Evolutionary conservation across 805 yeast genomes (phyloP).

Genomic region (Candida insectalens): DNA sequence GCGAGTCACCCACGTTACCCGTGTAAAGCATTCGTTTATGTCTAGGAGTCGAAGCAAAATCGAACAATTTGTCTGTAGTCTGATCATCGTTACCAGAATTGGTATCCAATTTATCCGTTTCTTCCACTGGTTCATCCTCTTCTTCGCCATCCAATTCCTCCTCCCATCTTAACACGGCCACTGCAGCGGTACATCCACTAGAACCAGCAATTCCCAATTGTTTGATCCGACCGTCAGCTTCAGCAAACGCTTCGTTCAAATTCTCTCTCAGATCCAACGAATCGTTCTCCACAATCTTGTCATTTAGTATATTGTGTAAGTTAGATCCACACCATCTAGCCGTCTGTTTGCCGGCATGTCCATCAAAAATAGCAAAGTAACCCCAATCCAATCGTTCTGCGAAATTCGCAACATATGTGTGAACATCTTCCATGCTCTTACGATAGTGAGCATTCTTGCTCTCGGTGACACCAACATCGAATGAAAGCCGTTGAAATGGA

Average conservation of each 20-base stretch:
- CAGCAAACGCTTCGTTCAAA: slow-evolving; percentile 57
- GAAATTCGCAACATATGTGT: slow-evolving; percentile 84
- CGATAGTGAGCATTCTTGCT: slow-evolving; percentile 75
- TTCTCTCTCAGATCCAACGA: slow-evolving; percentile 51
- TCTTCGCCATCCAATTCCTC: slow-evolving; percentile 16
- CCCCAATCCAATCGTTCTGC: slow-evolving; percentile 92
- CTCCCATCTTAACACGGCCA: slow-evolving; percentile 86
- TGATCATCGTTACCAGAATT: not conserved
- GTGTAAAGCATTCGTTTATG: slow-evolving; percentile 78
- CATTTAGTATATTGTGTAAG: slow-evolving; percentile 61
- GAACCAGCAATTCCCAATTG: slow-evolving; percentile 48
- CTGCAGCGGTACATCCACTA: slow-evolving; percentile 94
- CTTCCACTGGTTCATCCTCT: slow-evolving; percentile 2
- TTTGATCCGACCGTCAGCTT: slow-evolving; percentile 64
- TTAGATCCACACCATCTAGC: slow-evolving; percentile 93
- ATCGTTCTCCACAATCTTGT: slow-evolving; percentile 38
- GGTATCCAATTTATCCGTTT: slow-evolving; percentile 1
- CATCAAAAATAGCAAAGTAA: slow-evolving; percentile 91
- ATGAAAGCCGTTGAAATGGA: slow-evolving; percentile 54
- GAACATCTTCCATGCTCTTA: slow-evolving; percentile 93
- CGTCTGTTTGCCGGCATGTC: slow-evolving; percentile 91
- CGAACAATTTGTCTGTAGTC: slow-evolving; percentile 21
- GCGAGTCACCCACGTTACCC: slow-evolving; percentile 91
- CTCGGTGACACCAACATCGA: slow-evolving; percentile 86
- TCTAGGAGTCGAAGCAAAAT: slow-evolving; percentile 34